Conservation (phyloP, 2,329 filamentous ascomycete species). For the Aureobasidium namibiae region DNA sequence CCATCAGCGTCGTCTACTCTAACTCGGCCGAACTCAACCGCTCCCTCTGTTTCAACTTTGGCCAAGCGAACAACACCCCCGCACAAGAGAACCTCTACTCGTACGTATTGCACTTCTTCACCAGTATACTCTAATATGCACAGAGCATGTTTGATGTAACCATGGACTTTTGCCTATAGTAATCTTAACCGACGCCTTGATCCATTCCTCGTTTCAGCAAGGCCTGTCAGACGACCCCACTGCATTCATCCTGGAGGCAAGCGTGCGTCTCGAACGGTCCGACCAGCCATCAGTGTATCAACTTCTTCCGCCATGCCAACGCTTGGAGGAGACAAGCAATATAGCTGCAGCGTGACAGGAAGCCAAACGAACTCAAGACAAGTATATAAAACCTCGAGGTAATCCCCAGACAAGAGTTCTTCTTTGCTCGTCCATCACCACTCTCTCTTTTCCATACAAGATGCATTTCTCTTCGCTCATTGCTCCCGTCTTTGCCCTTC, state of each 20-base stretch:
- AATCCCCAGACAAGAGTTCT: neutral
- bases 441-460: neutral
- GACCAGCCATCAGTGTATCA: neutral
- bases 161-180: neutral
- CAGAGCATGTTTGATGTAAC: neutral
- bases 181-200: neutral
- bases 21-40: conserved; percentile 8
- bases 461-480: conserved; percentile 7
- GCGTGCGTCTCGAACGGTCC: neutral
- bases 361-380: neutral
- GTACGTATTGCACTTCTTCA: neutral
- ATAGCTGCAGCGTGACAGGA: conserved; percentile 1
- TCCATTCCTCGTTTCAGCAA: neutral
- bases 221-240: neutral
- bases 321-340: neutral
- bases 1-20: neutral
- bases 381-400: neutral
- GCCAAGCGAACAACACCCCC: conserved; percentile 7
- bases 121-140: neutral
- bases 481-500: neutral
- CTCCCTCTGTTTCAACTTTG: neutral
- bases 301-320: neutral
- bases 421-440: neutral
- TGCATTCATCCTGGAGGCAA: neutral
- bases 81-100: neutral